These are phyloP conservation scores for Oxytropis ochrocephala DNA, from an alignment of 306 rosid genomes.

Conservation along the genomic window DNA sequence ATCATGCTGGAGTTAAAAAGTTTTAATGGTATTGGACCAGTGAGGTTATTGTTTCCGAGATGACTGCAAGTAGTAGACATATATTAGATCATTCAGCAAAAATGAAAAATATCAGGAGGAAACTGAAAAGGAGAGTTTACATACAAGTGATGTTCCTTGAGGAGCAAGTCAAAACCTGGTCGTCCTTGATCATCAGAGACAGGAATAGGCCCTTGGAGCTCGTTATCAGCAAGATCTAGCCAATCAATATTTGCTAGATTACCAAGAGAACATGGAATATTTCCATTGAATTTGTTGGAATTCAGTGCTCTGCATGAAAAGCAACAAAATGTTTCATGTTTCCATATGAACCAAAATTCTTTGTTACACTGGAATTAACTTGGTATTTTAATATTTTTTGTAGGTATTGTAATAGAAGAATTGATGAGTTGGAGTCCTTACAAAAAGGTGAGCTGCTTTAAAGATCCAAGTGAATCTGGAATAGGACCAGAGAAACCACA, in stretches of 20 bases:
- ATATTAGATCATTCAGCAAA: constrained; percentile 18
- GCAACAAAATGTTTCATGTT: background rate
- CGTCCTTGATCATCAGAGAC: constrained; percentile 28
- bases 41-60: constrained; percentile 41
- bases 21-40: constrained; percentile 34
- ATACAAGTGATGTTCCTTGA: constrained; percentile 39
- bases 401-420: too few relatives aligned
- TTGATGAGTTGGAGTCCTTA: constrained; percentile 29
- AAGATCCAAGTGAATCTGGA: constrained; percentile 60
- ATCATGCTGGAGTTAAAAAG: constrained; percentile 44
- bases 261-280: constrained; percentile 35
- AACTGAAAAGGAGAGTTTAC: constrained; percentile 12
- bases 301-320: constrained; percentile 43
- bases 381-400: too few relatives aligned
- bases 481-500: constrained; percentile 62
- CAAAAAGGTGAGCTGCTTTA: constrained; percentile 51
- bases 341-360: background rate
- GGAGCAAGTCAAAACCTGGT: constrained; percentile 43
- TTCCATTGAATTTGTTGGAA: constrained; percentile 34
- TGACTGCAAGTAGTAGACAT: constrained; percentile 42
- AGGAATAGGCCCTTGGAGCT: constrained; percentile 41
- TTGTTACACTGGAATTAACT: too few relatives aligned
- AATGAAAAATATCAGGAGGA: constrained; percentile 7
- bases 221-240: constrained; percentile 46
- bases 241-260: constrained; percentile 41